Evolutionary conservation across 179 eudicot species (phyloP).

Genomic region (Silene coronaria): DNA sequence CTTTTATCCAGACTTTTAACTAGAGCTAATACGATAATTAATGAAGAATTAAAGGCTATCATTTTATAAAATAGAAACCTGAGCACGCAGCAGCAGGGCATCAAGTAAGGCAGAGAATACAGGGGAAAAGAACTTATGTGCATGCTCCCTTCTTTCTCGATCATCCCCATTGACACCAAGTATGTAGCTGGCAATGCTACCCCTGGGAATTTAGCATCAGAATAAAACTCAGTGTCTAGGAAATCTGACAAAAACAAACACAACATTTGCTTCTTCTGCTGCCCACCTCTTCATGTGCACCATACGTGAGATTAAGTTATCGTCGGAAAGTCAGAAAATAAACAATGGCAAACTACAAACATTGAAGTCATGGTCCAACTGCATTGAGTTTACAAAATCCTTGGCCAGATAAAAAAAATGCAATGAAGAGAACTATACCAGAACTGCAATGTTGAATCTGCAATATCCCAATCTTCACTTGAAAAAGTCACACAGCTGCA

Average conservation of each 20-base stretch:
- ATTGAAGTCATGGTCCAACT: background rate
- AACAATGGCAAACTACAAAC: background rate
- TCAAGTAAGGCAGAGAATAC: constrained; percentile 80
- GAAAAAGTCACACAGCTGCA: constrained; percentile 90
- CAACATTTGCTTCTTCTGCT: constrained; percentile 4
- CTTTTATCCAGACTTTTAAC: background rate
- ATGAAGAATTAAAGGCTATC: background rate
- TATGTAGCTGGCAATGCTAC: constrained; percentile 69
- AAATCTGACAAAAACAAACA: background rate
- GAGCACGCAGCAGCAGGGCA: constrained; percentile 73
- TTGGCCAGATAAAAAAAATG: background rate
- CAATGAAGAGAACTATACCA: constrained; percentile 45
- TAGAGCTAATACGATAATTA: background rate
- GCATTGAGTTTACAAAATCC: background rate
- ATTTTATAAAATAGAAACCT: constrained; percentile 39
- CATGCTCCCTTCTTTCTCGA: constrained; percentile 39
- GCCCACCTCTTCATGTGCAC: constrained; percentile 11
- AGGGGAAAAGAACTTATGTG: constrained; percentile 50
- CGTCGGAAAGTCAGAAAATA: background rate
- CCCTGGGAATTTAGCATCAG: constrained; percentile 41
- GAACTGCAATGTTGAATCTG: constrained; percentile 91
- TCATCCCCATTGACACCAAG: constrained; percentile 47
- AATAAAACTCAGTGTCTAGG: background rate
- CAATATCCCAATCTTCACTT: constrained; percentile 91
- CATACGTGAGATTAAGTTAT: background rate